phyloP scores from a whole-genome alignment of 129 eudicot genomes.

The Pulicaria dysenterica region DNA sequence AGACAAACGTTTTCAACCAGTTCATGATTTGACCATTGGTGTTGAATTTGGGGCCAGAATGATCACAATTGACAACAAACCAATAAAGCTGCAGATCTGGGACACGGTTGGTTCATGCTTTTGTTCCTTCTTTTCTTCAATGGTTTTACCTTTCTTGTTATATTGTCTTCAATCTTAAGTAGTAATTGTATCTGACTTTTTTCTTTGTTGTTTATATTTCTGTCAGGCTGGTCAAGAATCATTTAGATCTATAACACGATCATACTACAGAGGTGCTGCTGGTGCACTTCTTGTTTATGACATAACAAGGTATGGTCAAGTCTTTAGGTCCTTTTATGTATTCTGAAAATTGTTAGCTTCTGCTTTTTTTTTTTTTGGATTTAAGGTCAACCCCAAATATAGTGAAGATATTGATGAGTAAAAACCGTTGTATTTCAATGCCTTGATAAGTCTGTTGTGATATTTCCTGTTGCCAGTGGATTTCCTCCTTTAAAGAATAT shows the following conservation, averaged over 20 bases:
- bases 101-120: constrained; percentile 38
- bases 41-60: constrained; percentile 97
- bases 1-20: constrained; percentile 93
- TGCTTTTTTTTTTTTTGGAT: background rate
- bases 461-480: too few species aligned
- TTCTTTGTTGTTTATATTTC: background rate
- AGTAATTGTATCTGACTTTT: background rate
- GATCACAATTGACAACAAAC: constrained; percentile 86
- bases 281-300: constrained; percentile 96
- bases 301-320: constrained; percentile 52
- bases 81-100: constrained; percentile 82
- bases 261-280: constrained; percentile 97
- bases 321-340: background rate
- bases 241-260: constrained; percentile 89
- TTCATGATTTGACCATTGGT: constrained; percentile 90
- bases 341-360: too few species aligned
- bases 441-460: too few species aligned
- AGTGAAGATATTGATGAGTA: background rate
- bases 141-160: background rate
- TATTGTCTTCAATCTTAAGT: background rate
- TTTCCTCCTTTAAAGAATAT: too few species aligned
- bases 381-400: background rate
- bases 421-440: too few species aligned
- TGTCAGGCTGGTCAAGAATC: constrained; percentile 96
- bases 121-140: background rate